Base-by-base conservation (phyloP, 176 grass and related monocot species). In the Phragmites australis region DNA sequence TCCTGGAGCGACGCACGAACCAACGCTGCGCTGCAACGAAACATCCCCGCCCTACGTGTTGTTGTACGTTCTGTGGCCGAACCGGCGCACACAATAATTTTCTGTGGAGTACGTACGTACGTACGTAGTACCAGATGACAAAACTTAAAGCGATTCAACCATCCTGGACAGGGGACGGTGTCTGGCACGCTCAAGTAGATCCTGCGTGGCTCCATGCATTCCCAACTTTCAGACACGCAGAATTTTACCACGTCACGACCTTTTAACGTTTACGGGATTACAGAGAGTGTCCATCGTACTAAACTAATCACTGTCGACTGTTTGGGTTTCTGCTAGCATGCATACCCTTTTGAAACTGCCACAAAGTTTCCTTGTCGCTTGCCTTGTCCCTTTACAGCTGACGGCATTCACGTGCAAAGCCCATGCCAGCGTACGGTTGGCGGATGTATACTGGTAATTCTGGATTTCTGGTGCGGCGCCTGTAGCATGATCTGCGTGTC, bases 381-480 rank as follows among this genome's bases (percentile, higher is more conserved):
- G 19, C 77, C 51, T 17, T 44, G 66, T 53, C 52, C 52, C 9
- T 75, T 61, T 79, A 78, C 19, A 19, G 58, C 12, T n/a, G 46
- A 83, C 48, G 66, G 57, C 17, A 13, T 18, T 49, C 86, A 72
- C 74, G 80, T 73, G 74, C 57, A 37, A 37, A 3, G 31, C 61
- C 70, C 85, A 12, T 68, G 72, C 39, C 16, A 8, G 26, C 9
- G 13, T 26, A 53, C 39, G 53, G 43, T 31, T 10, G 17, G 27
- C 17, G 8, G 59, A 66, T 65, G 46, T 47, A 44, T 53, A 1
- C 16, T 31, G 30, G 1, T 42, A 55, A 26, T 40, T 48, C 41
- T 48, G 14, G 16, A 48, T 21, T 29, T 64, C 26, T 42, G n/a
- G 47, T 47, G 65, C 25, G 15, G 1, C 26, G 17, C 39, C 14